Evolutionary conservation across 352 stramenopile genomes (phyloP).

Genomic region (Globisporangium okanoganense): DNA sequence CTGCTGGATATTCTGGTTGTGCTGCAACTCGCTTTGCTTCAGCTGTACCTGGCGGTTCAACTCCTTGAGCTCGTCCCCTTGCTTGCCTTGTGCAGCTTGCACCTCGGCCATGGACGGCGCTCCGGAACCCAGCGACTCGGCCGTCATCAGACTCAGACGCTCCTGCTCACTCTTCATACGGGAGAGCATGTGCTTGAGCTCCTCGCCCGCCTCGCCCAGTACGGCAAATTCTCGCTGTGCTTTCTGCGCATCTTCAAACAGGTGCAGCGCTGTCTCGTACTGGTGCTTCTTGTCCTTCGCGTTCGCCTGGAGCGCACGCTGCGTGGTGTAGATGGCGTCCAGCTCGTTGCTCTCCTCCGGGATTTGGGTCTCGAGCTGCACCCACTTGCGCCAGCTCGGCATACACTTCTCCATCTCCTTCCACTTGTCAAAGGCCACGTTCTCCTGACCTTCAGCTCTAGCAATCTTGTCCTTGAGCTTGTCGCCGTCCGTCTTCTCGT

Average conservation of each 20-base stretch:
- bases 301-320: slow-evolving; percentile 48
- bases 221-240: slow-evolving; percentile 30
- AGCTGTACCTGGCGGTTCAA: slow-evolving; percentile 43
- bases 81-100: slow-evolving; percentile 41
- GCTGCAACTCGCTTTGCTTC: slow-evolving; percentile 51
- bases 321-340: slow-evolving; percentile 36
- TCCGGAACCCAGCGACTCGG: slow-evolving; percentile 31
- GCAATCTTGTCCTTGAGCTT: slow-evolving; percentile 79
- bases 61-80: slow-evolving; percentile 45
- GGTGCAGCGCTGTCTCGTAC: slow-evolving; percentile 16
- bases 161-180: slow-evolving; percentile 36
- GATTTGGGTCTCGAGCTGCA: slow-evolving; percentile 43
- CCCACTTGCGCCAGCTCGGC: slow-evolving; percentile 68
- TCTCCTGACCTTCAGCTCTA: slow-evolving; percentile 53
- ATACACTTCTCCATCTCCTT: slow-evolving; percentile 54
- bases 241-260: slow-evolving; percentile 30
- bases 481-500: slow-evolving; percentile 70
- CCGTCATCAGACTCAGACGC: slow-evolving; percentile 23
- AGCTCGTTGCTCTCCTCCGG: slow-evolving; percentile 42
- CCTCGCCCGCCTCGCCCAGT: slow-evolving; percentile 28
- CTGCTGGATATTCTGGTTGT: slow-evolving; percentile 41
- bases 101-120: slow-evolving; percentile 34
- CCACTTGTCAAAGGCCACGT: slow-evolving; percentile 41
- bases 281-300: slow-evolving; percentile 38
- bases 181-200: slow-evolving; percentile 25